Evolutionary conservation across 1,139 yeast species (phyloP).

Genomic region (Suhomyces wounanorum): DNA sequence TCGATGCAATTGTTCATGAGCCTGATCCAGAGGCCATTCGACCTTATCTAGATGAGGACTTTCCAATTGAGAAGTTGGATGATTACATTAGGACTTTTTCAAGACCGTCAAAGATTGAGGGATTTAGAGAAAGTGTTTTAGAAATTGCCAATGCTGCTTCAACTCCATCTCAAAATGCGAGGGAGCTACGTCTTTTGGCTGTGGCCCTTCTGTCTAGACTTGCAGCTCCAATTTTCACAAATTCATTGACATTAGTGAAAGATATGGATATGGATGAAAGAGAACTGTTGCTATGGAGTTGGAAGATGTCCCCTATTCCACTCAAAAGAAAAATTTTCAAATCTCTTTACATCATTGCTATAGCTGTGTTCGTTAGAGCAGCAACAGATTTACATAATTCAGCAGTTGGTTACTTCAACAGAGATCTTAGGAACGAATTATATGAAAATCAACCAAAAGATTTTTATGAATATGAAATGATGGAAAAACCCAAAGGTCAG

Average conservation of each 20-base stretch:
- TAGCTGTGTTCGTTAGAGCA: slow-evolving; percentile 25
- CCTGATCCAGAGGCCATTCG: slow-evolving; percentile 31
- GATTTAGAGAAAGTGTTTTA: slow-evolving; percentile 21
- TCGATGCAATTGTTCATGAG: slow-evolving; percentile 43
- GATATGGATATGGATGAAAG: slow-evolving; percentile 41
- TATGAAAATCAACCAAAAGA: slow-evolving; percentile 32
- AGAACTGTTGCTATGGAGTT: slow-evolving; percentile 31
- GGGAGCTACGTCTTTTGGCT: slow-evolving; percentile 12
- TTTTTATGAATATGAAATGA: slow-evolving; percentile 33
- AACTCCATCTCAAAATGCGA: slow-evolving; percentile 18
- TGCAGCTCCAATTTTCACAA: slow-evolving; percentile 40
- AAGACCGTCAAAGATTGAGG: slow-evolving; percentile 36
- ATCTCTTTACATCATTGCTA: slow-evolving; percentile 26
- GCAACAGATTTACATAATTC: slow-evolving; percentile 38
- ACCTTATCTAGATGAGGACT: slow-evolving; percentile 28
- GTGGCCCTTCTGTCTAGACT: slow-evolving; percentile 33
- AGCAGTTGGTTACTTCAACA: slow-evolving; percentile 40
- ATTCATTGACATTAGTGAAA: slow-evolving; percentile 33
- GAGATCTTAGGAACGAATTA: slow-evolving; percentile 32
- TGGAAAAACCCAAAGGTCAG: slow-evolving; percentile 33
- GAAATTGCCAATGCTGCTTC: not conserved
- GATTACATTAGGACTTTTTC: slow-evolving; percentile 33
- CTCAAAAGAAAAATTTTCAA: slow-evolving; percentile 33
- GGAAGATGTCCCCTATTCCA: slow-evolving; percentile 43
- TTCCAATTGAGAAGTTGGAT: slow-evolving; percentile 34